These are phyloP conservation scores for Dendrostoma leiphaemia DNA, from an alignment of 2,329 filamentous ascomycete genomes.

Conservation along the genomic window DNA sequence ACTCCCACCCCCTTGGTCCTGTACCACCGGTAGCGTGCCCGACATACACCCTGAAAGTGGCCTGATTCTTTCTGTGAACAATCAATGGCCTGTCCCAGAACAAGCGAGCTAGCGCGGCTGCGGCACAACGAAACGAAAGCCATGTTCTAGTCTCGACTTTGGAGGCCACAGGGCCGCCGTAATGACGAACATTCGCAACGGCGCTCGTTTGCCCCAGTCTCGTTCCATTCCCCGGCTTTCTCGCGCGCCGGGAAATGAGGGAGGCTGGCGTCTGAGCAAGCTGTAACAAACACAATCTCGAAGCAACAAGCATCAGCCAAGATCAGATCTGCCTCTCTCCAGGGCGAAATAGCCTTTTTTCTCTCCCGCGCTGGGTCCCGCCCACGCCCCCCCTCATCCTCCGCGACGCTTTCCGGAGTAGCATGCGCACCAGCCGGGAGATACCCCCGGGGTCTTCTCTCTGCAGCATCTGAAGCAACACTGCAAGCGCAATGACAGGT, in stretches of 20 bases:
- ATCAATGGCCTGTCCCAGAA: not conserved
- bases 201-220: not conserved
- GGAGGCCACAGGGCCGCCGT: too few relatives aligned
- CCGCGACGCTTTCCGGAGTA: not conserved
- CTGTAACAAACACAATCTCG: too few relatives aligned
- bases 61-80: not conserved
- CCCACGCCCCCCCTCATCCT: not conserved
- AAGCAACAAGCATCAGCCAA: too few relatives aligned
- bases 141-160: too few relatives aligned
- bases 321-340: not conserved
- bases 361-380: too few relatives aligned
- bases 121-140: not conserved
- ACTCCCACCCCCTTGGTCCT: not conserved
- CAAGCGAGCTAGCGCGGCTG: not conserved
- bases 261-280: not conserved
- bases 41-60: conserved; percentile 12
- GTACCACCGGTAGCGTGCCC: not conserved
- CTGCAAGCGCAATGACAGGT: not conserved
- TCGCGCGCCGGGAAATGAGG: not conserved
- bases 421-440: not conserved
- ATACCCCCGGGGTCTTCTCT: not conserved
- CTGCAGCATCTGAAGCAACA: not conserved
- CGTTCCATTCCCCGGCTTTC: not conserved
- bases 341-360: not conserved
- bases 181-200: not conserved